Evolutionary conservation across 139 green algal genomes (phyloP), one percentile per base, ranked within the genome.

Genomic region (Zygnema cylindricum): DNA sequence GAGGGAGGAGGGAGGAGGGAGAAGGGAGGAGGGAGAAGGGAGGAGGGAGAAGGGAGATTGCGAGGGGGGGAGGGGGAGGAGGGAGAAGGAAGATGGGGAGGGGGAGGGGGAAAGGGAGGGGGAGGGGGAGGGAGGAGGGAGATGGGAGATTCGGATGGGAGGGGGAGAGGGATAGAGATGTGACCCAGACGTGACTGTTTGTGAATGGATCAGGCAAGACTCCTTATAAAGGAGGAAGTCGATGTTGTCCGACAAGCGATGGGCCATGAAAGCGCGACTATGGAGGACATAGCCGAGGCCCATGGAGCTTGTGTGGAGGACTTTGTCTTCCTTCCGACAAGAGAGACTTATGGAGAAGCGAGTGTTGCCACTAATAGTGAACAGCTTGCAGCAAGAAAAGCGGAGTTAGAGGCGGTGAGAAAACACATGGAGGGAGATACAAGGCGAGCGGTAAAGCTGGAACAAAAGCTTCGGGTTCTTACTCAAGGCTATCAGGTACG

Each of bases 401-500:
- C 33, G n/a, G 69, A 92, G 88, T 82, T 92, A 1, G 88, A 92
- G 75, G 1, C 30, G 2, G 3, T 92, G 73, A 25, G 86, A 49
- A 25, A 35, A 32, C 42, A 54, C 11, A 25, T 92, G 55, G 71
- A 92, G 38, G 55, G 7, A 23, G 87, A 92, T 3, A 42, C 23
- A 21, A 90, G 84, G 25, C 36, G 43, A 55, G 30, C n/a, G 21
- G 3, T 78, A 11, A 91, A 91, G 86, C 49, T 91, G 86, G 86
- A 91, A 73, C 55, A 89, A 23, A 79, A 81, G 23, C 16, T 89
- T 16, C 54, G 49, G 36, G 1, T 91, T 11, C 35, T 89, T 22
- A 84, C 78, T 0, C 57, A 82, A 7, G 86, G 86, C 30, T 91
- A 91, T 30, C 86, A 91, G 86, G 79, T 88, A 40, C 49, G 16